phyloP scores from a whole-genome alignment of 2,329 filamentous ascomycete species.

The Diaporthe citriasiana region DNA sequence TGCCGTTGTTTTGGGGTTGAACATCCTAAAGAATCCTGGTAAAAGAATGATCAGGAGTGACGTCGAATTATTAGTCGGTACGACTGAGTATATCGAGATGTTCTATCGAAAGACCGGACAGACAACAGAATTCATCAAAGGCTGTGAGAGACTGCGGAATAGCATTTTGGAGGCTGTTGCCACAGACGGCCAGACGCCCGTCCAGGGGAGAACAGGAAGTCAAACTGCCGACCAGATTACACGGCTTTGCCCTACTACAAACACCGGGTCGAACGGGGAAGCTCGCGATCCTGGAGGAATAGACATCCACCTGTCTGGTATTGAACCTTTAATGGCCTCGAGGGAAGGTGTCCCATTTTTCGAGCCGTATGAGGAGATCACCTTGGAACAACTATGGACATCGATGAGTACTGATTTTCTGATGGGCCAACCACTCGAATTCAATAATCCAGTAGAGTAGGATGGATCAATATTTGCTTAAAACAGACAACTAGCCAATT shows the following conservation, averaged over 20 bases:
- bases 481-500: background rate
- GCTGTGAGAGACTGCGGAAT: background rate
- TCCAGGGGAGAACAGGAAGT: background rate
- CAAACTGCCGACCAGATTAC: background rate
- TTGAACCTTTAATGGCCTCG: constrained; percentile 1
- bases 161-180: constrained; percentile 11
- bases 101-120: constrained; percentile 2
- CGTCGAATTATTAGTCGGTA: constrained; percentile 1
- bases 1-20: constrained; percentile 17
- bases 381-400: constrained; percentile 14
- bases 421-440: constrained; percentile 12
- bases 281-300: background rate
- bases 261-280: background rate
- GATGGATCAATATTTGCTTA: background rate
- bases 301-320: constrained; percentile 5
- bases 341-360: background rate
- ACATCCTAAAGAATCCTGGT: constrained; percentile 1
- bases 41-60: constrained; percentile 12
- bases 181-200: background rate
- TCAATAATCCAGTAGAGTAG: background rate
- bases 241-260: background rate
- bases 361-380: constrained; percentile 10
- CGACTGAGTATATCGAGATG: constrained; percentile 13
- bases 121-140: constrained; percentile 13
- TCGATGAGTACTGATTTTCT: constrained; percentile 21